These are phyloP conservation scores for Colletotrichum sublineola DNA, from an alignment of 2,329 filamentous ascomycete species.

Conservation along the genomic window DNA sequence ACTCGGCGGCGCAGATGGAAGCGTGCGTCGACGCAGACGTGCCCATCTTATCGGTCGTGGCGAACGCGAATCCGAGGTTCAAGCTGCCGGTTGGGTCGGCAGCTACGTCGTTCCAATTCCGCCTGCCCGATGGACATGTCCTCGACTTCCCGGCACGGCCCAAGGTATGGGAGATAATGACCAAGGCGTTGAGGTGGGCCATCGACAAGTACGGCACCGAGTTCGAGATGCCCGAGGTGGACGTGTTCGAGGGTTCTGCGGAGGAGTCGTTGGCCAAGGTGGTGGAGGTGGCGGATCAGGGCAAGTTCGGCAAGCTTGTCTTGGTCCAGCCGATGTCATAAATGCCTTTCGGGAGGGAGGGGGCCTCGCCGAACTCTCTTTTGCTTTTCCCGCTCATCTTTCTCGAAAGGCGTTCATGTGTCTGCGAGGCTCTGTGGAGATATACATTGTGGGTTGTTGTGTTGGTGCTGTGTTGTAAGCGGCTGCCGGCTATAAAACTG, in stretches of 20 bases:
- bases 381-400: no score
- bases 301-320: constrained; percentile 25
- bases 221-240: neutral
- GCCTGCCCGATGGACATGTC: neutral
- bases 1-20: constrained; percentile 15
- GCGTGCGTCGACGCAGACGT: constrained; percentile 5
- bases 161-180: constrained; percentile 1
- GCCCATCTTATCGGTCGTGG: neutral
- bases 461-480: no score
- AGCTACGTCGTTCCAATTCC: neutral
- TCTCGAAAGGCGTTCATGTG: no score
- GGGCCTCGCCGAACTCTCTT: no score
- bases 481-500: no score
- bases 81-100: constrained; percentile 22
- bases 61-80: neutral
- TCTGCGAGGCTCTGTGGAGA: no score
- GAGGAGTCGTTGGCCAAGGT: constrained; percentile 11
- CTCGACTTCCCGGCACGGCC: constrained; percentile 8
- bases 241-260: constrained; percentile 10
- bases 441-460: no score
- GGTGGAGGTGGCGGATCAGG: constrained; percentile 7
- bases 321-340: no score
- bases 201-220: constrained; percentile 2
- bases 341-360: no score
- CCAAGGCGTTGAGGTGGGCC: constrained; percentile 7